Base-by-base conservation (phyloP, 305 asterid genomes). In the Solanum chacoense region DNA sequence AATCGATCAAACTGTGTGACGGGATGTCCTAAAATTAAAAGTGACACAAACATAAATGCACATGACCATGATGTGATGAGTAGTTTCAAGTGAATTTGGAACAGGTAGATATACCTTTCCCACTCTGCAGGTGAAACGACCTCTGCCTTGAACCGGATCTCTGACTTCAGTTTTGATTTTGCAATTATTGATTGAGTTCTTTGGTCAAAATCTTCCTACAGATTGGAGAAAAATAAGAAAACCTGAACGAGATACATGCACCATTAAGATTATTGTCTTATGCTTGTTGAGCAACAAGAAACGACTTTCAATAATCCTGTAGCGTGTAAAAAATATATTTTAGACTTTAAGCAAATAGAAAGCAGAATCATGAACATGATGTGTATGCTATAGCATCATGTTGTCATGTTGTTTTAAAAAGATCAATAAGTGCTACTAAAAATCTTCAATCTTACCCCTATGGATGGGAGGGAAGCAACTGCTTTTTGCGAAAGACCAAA, bases 131-230 rank as follows among this genome's bases (percentile, higher is more conserved):
- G 94, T 42, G 99, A 95, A 84, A 95, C 97, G 37, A 90, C 95
- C 76, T 97, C 99, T 8, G 98, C 99, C 92, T 94, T 96, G 93
- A 96, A 96, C 72, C 99, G 96, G 87, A 96, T 91, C 96, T 97
- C 99, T 87, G 99, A 92, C 93, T 93, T 96, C 72, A 96, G 85
- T 93, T 96, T 97, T 84, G 99, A 94, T 90, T 96, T 94, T 71
- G 98, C 93, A 89, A 96, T 95, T 80, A 96, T 36, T 11, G 99
- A 94, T 77, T 93, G 95, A 88, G 98, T 91, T 89, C 94, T 93
- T 86, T 94, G 89, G 84, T 97, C 99, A 91, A 97, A 97, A 87
- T 96, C 98, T 84, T 96, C 99, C 99, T 97, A 86, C 89, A 89
- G 89, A 74, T 71, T 37, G 80, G 91, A 85, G 8, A 89, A 76